Base-by-base conservation (phyloP, 2,329 filamentous ascomycete species). In the Colletotrichum chlorophyti region DNA sequence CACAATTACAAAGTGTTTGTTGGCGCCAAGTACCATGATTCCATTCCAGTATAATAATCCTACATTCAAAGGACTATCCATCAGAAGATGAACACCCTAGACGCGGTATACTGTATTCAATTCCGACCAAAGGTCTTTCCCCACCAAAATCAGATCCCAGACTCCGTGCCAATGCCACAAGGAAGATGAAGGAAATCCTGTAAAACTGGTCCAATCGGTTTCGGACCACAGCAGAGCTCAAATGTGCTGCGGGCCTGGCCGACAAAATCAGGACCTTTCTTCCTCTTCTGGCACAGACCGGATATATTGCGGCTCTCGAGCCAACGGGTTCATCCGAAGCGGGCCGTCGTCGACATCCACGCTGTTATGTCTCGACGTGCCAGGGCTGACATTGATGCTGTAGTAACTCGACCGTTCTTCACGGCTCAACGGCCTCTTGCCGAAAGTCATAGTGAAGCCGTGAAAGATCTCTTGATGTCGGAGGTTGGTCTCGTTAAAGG, bases 391-490 rank as follows among this genome's bases (percentile, higher is more conserved):
- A 54, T 58, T 41, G 32, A 60, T 35, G 40, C 48, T 60, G 26
- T 37, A 35, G 9, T 60, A 58, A n/a, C 58, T 60, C 29, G 47
- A 53, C n/a, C 48, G 52, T 10, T 48, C 38, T 32, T 59, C 58
- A 10, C 46, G 54, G 14, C 55, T 41, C 7, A 45, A 40, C 12
- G 34, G 38, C 19, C 51, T 42, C 34, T 57, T 59, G 34, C 79
- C 79, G 62, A 82, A 82, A 10, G 72, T 76, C 66, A 79, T 75
- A 53, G 71, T 76, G 69, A 79, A 82, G 53, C 74, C 68, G 57
- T 72, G 72, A 32, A 82, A 71, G 67, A 78, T 72, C 68, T 80
- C 75, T 65, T 80, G 79, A 64, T 81, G 76, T 52, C 72, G 70
- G 15, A 80, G 70, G 66, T 81, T 80, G 49, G 76, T 71, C 53